These are phyloP conservation scores for Dactylellina leptospora DNA, from an alignment of 2,329 filamentous ascomycete species.

Conservation along the genomic window DNA sequence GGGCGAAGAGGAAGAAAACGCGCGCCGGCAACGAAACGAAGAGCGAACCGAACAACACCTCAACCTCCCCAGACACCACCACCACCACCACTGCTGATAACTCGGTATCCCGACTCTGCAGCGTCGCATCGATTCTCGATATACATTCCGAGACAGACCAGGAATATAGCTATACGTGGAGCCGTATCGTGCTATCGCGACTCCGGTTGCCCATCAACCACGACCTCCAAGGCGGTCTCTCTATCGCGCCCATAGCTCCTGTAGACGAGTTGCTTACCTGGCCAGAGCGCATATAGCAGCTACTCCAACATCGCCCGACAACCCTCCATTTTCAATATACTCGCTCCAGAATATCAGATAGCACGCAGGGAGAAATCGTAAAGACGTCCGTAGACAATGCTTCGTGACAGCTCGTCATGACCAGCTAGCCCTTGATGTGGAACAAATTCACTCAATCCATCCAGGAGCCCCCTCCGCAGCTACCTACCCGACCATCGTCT, in stretches of 20 bases:
- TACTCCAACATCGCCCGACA: neutral
- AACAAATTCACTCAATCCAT: constrained; percentile 54
- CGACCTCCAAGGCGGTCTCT: too few relatives aligned
- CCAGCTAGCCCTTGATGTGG: constrained; percentile 51
- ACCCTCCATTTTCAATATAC: neutral
- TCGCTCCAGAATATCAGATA: neutral
- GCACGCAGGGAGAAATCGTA: neutral
- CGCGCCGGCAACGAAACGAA: constrained; percentile 11
- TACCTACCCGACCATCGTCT: constrained; percentile 39
- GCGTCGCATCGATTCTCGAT: too few relatives aligned
- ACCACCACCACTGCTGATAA: too few relatives aligned
- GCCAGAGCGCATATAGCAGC: constrained; percentile 9
- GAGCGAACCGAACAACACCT: neutral
- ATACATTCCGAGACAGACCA: too few relatives aligned
- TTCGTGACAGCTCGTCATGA: constrained; percentile 51
- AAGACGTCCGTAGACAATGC: constrained; percentile 29
- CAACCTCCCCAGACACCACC: too few relatives aligned
- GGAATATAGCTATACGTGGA: too few relatives aligned
- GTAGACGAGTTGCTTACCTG: constrained; percentile 37
- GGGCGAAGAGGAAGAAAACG: constrained; percentile 27
- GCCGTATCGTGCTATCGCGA: neutral
- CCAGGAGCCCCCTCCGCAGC: constrained; percentile 45
- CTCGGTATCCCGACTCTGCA: too few relatives aligned
- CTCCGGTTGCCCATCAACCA: too few relatives aligned
- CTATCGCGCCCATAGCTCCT: neutral